phyloP scores from a whole-genome alignment of 352 stramenopile genomes.

The Globisporangium viniferum region DNA sequence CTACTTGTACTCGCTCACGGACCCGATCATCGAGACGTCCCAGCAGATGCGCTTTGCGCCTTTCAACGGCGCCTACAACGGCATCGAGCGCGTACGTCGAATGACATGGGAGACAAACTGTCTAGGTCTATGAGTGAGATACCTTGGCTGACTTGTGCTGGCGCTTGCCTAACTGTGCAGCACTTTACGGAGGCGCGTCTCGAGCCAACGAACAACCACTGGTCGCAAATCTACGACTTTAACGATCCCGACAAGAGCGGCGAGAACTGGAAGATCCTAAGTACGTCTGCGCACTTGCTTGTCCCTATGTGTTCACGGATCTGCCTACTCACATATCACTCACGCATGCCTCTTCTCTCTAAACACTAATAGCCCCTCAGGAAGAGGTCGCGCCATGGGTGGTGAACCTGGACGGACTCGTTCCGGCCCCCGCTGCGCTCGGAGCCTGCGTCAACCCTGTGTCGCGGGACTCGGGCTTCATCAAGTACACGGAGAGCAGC shows the following conservation, averaged over 20 bases:
- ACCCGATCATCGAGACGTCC: constrained; percentile 92
- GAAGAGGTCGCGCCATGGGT: constrained; percentile 47
- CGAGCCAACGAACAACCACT: constrained; percentile 87
- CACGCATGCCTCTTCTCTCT: not conserved
- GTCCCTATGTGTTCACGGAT: not conserved
- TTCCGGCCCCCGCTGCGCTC: constrained; percentile 31
- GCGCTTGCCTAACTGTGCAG: constrained; percentile 18
- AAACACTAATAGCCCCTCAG: constrained; percentile 25
- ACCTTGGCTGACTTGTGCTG: not conserved
- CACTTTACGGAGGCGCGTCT: constrained; percentile 72
- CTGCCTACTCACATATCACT: not conserved
- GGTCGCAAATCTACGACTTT: constrained; percentile 91
- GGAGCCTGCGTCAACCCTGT: constrained; percentile 65
- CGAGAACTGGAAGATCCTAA: constrained; percentile 66
- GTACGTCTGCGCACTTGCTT: constrained; percentile 23
- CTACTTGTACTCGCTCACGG: constrained; percentile 88
- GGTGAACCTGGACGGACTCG: constrained; percentile 40
- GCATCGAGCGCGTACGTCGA: constrained; percentile 49
- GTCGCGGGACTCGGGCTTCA: constrained; percentile 47
- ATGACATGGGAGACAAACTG: not conserved
- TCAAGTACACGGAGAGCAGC: constrained; percentile 46
- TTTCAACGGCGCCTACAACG: constrained; percentile 86
- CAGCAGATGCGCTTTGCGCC: constrained; percentile 82
- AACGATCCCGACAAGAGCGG: constrained; percentile 85
- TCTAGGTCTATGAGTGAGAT: not conserved